Conservation (phyloP, 176 grass and related monocot genomes). For the Avena atlantica region DNA sequence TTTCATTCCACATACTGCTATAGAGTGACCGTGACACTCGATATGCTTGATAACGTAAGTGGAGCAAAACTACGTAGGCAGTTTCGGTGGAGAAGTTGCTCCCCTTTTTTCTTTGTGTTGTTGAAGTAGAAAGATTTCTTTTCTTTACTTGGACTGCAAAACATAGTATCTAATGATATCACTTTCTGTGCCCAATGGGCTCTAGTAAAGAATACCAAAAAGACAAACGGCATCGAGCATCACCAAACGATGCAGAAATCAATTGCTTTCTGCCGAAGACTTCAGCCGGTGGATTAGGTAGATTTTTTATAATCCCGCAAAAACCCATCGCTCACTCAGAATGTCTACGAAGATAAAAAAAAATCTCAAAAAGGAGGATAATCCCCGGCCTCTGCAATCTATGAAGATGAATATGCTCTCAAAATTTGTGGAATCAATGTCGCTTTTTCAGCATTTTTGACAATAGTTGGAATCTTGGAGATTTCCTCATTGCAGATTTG, state of each 20-base stretch:
- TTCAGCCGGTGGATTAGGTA: conserved; percentile 33
- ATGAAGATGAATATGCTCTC: too few relatives aligned
- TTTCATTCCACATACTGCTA: not conserved
- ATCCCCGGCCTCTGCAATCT: too few relatives aligned
- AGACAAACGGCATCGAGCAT: not conserved
- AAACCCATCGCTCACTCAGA: too few relatives aligned
- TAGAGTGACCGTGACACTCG: not conserved
- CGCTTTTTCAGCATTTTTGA: not conserved
- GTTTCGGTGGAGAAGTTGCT: not conserved
- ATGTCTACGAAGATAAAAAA: too few relatives aligned
- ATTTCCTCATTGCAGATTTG: not conserved
- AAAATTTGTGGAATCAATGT: too few relatives aligned
- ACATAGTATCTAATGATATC: conserved; percentile 32
- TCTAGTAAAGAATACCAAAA: not conserved
- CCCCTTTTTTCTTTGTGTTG: not conserved
- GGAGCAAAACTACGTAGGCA: not conserved
- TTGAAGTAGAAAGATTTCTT: not conserved
- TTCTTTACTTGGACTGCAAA: conserved; percentile 55
- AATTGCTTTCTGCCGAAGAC: conserved; percentile 2
- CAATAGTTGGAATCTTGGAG: not conserved
- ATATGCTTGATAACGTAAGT: not conserved
- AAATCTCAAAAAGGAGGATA: too few relatives aligned
- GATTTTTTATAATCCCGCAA: not conserved
- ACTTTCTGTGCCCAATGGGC: conserved; percentile 20
- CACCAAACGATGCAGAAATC: conserved; percentile 27